A percentile compares a stretch with the other conserved stretches of the same genome.
Evolutionary conservation across 768 basidiomycete genomes (phyloP).

Genomic region (Boletus patriciae): DNA sequence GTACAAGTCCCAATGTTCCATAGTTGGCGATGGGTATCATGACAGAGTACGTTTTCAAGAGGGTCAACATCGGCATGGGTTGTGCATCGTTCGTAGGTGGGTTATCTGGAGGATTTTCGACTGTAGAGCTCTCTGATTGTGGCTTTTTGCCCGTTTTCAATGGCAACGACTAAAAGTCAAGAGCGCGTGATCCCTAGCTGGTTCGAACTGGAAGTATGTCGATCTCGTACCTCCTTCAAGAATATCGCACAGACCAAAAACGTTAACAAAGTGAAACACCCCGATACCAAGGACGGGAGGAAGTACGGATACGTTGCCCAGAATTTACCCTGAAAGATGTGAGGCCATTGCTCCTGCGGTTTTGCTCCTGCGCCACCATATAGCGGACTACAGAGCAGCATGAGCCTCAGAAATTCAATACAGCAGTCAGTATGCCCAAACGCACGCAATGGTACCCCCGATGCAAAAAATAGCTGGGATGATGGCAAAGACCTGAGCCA

Average conservation of each 20-base stretch:
- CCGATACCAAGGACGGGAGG: neutral
- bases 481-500: constrained; percentile 38
- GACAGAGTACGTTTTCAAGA: constrained; percentile 33
- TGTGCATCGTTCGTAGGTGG: neutral
- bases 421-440: neutral
- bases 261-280: too few species aligned
- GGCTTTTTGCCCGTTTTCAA: constrained; percentile 9
- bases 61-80: constrained; percentile 34
- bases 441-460: constrained; percentile 6
- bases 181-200: neutral
- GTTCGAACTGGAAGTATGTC: neutral
- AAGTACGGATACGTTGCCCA: neutral
- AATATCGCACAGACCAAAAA: too few species aligned
- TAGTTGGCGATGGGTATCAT: constrained; percentile 46
- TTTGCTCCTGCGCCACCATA: constrained; percentile 56
- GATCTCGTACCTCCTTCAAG: too few species aligned
- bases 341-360: constrained; percentile 56
- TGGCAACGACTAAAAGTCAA: constrained; percentile 30
- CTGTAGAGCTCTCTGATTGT: neutral
- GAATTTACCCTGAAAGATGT: constrained; percentile 40
- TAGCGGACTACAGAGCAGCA: constrained; percentile 35
- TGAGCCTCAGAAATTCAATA: neutral
- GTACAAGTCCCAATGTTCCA: constrained; percentile 41
- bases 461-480: constrained; percentile 1
- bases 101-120: neutral